These are phyloP conservation scores for Acarospora socialis DNA, from an alignment of 2,329 filamentous ascomycete species.

Conservation along the genomic window DNA sequence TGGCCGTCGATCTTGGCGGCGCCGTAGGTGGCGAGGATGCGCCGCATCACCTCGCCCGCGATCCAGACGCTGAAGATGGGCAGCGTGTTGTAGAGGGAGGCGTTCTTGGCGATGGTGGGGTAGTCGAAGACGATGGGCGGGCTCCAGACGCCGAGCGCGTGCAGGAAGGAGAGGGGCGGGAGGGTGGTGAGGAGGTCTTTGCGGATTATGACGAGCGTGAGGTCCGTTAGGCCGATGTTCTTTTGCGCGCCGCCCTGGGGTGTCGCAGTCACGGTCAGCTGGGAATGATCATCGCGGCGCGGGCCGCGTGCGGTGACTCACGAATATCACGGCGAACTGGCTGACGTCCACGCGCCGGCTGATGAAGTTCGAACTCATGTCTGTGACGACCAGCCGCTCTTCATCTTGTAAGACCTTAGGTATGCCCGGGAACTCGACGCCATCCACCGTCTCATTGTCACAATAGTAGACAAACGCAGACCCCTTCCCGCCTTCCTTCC, in stretches of 20 bases:
- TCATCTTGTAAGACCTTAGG: conserved; percentile 48
- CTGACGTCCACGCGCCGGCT: conserved; percentile 60
- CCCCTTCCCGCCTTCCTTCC: conserved; percentile 37
- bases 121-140: conserved; percentile 66
- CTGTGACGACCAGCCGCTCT: conserved; percentile 66
- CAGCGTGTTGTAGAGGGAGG: conserved; percentile 89
- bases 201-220: conserved; percentile 74
- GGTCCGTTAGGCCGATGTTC: conserved; percentile 74
- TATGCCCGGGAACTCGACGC: conserved; percentile 71
- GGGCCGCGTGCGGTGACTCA: conserved; percentile 23
- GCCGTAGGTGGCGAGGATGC: conserved; percentile 50
- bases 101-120: conserved; percentile 76
- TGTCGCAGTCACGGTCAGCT: conserved; percentile 10
- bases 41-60: conserved; percentile 74
- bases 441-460: conserved; percentile 89
- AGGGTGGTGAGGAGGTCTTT: conserved; percentile 60
- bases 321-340: conserved; percentile 78
- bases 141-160: conserved; percentile 61
- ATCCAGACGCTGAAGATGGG: conserved; percentile 92
- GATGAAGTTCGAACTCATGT: conserved; percentile 92
- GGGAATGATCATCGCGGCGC: not conserved
- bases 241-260: conserved; percentile 64
- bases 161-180: conserved; percentile 53
- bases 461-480: conserved; percentile 71
- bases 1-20: conserved; percentile 60